Percentiles rank a stretch among this genome's conserved stretches.
Conservation (phyloP, 768 basidiomycete species). For the Nevesoporus exiguus region DNA sequence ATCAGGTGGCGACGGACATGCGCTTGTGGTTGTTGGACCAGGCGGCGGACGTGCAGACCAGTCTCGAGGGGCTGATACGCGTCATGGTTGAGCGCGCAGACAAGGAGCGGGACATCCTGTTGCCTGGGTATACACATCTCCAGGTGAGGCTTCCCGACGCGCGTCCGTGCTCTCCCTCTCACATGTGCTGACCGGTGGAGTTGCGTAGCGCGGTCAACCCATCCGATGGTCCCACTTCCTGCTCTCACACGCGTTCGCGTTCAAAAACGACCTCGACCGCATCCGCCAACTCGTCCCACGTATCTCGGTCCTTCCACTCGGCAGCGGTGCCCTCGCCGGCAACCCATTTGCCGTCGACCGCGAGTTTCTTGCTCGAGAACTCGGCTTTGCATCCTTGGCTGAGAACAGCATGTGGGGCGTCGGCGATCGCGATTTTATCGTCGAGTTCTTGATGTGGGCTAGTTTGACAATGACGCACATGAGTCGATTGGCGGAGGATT, state of each 20-base stretch:
- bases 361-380: constrained; percentile 85
- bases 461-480: constrained; percentile 91
- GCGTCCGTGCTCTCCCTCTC: not conserved
- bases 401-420: constrained; percentile 98
- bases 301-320: constrained; percentile 90
- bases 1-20: constrained; percentile 99
- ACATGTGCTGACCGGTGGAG: not conserved
- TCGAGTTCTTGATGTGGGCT: constrained; percentile 96
- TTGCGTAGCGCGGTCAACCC: constrained; percentile 84
- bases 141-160: constrained; percentile 72
- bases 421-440: constrained; percentile 94
- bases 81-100: constrained; percentile 93
- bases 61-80: constrained; percentile 73
- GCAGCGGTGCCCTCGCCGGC: constrained; percentile 92
- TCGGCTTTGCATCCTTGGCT: constrained; percentile 83
- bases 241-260: constrained; percentile 92
- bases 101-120: constrained; percentile 83
- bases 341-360: constrained; percentile 95
- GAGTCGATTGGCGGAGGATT: constrained; percentile 92
- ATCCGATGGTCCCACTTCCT: constrained; percentile 98
- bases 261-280: constrained; percentile 84
- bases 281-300: constrained; percentile 82
- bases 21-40: constrained; percentile 91
- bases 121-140: constrained; percentile 97
- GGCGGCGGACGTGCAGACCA: constrained; percentile 58